phyloP scores from a whole-genome alignment of 2,329 filamentous ascomycete species.

The Metarhizium album region DNA sequence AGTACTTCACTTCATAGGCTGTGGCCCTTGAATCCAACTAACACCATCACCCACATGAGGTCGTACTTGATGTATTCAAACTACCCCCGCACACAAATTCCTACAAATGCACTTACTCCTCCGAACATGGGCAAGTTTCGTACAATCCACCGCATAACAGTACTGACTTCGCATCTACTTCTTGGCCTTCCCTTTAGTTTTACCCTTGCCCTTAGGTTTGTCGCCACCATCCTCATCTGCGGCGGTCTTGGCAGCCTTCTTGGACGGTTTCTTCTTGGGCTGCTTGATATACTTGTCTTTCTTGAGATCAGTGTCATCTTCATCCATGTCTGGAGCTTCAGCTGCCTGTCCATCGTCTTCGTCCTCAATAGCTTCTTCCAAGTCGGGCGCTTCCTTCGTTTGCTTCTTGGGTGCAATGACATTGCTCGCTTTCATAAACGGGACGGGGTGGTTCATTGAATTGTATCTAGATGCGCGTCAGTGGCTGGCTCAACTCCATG shows the following conservation, averaged over 20 bases:
- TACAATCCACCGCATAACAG: background rate
- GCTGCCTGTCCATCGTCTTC: conserved; percentile 64
- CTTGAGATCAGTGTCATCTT: conserved; percentile 71
- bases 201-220: conserved; percentile 39
- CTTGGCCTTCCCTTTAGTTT: conserved; percentile 40
- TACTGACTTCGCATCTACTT: conserved; percentile 13
- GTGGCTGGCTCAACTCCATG: conserved; percentile 1
- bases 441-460: conserved; percentile 70
- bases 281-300: conserved; percentile 96
- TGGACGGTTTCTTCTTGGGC: conserved; percentile 59
- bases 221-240: conserved; percentile 41
- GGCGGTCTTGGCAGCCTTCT: conserved; percentile 34
- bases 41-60: background rate
- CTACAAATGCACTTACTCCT: background rate
- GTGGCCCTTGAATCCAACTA: background rate
- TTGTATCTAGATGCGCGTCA: conserved; percentile 56
- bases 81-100: background rate
- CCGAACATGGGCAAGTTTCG: background rate
- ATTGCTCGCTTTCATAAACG: conserved; percentile 89
- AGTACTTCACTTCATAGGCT: no score
- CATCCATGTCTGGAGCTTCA: conserved; percentile 49
- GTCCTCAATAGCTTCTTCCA: conserved; percentile 93
- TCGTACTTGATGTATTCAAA: background rate
- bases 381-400: conserved; percentile 70
- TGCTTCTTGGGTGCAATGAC: conserved; percentile 62